A percentile compares a stretch with the other conserved stretches of the same genome.
Conservation (phyloP, 352 stramenopile genomes). For the Elongisporangium undulatum region DNA sequence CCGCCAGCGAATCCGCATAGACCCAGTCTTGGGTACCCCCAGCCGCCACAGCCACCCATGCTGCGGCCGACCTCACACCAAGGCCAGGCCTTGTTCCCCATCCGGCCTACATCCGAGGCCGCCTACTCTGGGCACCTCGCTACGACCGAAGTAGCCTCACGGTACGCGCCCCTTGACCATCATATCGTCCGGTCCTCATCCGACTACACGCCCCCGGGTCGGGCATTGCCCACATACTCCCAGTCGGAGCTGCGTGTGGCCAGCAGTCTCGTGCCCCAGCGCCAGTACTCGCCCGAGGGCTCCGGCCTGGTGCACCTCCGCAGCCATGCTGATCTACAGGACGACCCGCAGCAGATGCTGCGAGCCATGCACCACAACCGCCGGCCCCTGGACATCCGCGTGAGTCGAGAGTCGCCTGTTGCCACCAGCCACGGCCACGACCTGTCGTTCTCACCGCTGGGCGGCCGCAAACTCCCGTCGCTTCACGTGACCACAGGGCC, state of each 20-base stretch:
- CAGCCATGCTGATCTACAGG: background rate
- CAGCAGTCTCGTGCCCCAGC: conserved; percentile 15
- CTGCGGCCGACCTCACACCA: background rate
- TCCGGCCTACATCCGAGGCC: conserved; percentile 1
- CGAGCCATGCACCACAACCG: background rate
- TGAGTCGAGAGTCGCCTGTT: conserved; percentile 1
- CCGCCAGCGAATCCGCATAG: background rate
- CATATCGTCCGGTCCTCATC: background rate
- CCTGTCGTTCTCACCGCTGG: background rate
- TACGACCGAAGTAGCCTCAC: background rate
- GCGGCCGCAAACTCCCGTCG: conserved; percentile 14
- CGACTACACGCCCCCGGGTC: background rate
- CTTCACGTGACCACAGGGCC: conserved; percentile 9
- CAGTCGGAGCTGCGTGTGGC: conserved; percentile 27
- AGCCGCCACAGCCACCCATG: background rate
- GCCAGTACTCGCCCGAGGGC: conserved; percentile 1
- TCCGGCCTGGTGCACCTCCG: background rate
- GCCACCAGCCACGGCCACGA: conserved; percentile 3
- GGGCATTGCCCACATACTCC: conserved; percentile 15
- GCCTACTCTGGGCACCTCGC: background rate
- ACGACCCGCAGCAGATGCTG: conserved; percentile 3
- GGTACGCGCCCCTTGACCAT: conserved; percentile 6
- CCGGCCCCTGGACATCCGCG: background rate
- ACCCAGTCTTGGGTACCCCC: background rate
- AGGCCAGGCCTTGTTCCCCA: background rate